Conservation (phyloP, 2,329 filamentous ascomycete genomes). For the Didymella glomerata region DNA sequence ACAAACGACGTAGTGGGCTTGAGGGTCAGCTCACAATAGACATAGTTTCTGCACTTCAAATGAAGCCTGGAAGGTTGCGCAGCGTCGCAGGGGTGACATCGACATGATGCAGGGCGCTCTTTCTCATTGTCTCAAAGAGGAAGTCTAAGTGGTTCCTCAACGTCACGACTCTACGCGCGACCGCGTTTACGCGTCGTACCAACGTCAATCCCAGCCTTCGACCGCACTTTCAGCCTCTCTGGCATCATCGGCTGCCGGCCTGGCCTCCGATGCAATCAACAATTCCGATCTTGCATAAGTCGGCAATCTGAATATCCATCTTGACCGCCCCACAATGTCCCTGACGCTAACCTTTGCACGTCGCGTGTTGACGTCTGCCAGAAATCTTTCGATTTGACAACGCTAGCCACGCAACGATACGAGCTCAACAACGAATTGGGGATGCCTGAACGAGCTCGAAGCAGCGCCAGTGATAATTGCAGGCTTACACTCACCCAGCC, state of each 20-base stretch:
- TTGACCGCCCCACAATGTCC: conserved; percentile 24
- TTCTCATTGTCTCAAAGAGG: conserved; percentile 5
- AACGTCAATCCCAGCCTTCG: conserved; percentile 30
- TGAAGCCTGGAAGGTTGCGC: neutral
- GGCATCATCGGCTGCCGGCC: conserved; percentile 26
- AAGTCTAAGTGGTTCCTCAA: conserved; percentile 25
- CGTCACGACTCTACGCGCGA: conserved; percentile 32
- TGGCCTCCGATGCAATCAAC: conserved; percentile 24
- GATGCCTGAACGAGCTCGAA: neutral
- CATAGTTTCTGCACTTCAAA: neutral
- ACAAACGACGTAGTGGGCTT: neutral
- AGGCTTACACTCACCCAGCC: neutral
- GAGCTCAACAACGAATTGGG: neutral
- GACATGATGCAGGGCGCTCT: conserved; percentile 7
- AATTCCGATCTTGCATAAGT: conserved; percentile 35
- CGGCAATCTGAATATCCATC: conserved; percentile 29
- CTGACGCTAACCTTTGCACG: conserved; percentile 33
- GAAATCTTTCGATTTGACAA: neutral
- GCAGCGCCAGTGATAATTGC: neutral
- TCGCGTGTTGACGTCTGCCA: conserved; percentile 33
- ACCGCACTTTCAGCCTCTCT: conserved; percentile 20
- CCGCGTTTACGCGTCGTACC: conserved; percentile 31
- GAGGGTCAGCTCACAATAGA: neutral
- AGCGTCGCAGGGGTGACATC: neutral
- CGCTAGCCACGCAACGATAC: conserved; percentile 7